These are phyloP conservation scores for Chamaecrista fasciculata DNA, from an alignment of 306 rosid species.

Conservation along the genomic window DNA sequence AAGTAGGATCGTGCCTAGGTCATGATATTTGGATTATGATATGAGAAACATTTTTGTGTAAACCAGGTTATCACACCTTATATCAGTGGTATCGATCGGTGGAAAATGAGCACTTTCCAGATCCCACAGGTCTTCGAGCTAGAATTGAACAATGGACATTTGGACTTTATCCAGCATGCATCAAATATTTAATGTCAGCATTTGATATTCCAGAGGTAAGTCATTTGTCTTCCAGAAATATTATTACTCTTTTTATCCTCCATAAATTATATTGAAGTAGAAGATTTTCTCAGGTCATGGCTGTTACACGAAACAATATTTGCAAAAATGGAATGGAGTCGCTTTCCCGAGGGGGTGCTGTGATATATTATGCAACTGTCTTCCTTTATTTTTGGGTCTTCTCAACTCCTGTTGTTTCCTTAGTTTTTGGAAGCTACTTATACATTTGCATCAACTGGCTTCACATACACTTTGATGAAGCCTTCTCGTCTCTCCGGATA, in stretches of 20 bases:
- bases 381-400: slow-evolving; percentile 96
- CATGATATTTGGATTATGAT: slow-evolving; percentile 17
- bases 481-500: slow-evolving; percentile 91
- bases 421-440: slow-evolving; percentile 90
- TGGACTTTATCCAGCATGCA: slow-evolving; percentile 97
- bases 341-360: slow-evolving; percentile 79
- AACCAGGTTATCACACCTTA: slow-evolving; percentile 88
- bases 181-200: slow-evolving; percentile 94
- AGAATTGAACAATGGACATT: slow-evolving; percentile 96
- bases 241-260: slow-evolving; percentile 1
- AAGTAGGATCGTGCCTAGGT: background rate
- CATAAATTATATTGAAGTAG: background rate
- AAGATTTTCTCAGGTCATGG: slow-evolving; percentile 75
- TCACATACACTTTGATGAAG: slow-evolving; percentile 94
- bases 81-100: slow-evolving; percentile 84
- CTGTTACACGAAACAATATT: slow-evolving; percentile 82
- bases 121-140: slow-evolving; percentile 97
- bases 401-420: slow-evolving; percentile 94
- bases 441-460: slow-evolving; percentile 97
- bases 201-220: slow-evolving; percentile 98
- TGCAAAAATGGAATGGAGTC: slow-evolving; percentile 88
- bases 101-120: slow-evolving; percentile 98
- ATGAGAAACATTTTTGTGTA: background rate
- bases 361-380: slow-evolving; percentile 77
- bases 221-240: slow-evolving; percentile 11